Conservation (phyloP, 1,284 basidiomycete genomes). For the Porogramme epimiltina region DNA sequence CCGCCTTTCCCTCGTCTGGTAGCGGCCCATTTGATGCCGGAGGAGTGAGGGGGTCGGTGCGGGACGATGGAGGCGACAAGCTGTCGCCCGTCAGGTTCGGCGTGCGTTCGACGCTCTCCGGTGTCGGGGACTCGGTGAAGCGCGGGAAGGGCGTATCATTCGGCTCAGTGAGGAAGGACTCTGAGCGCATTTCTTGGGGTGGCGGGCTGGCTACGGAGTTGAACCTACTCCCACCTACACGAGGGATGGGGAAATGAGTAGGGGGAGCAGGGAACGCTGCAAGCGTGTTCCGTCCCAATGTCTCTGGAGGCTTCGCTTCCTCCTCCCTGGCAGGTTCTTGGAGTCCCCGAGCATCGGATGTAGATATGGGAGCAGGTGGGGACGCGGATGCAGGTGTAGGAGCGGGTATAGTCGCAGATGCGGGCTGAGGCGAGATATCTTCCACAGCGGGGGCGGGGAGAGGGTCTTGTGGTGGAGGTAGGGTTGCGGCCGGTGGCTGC, state of each 20-base stretch:
- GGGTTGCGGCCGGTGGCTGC: slow-evolving; percentile 25
- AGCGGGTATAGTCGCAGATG: too few species aligned
- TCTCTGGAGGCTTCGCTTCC: background rate
- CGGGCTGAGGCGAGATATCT: too few species aligned
- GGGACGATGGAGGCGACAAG: slow-evolving; percentile 12
- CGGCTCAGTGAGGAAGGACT: background rate
- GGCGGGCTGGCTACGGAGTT: slow-evolving; percentile 3
- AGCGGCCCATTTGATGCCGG: background rate
- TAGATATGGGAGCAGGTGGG: too few species aligned
- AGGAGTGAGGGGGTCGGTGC: slow-evolving; percentile 9
- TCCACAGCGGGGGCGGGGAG: background rate
- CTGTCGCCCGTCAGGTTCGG: slow-evolving; percentile 18
- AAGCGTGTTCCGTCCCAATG: slow-evolving; percentile 31
- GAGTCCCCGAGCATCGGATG: too few species aligned
- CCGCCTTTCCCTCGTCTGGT: background rate
- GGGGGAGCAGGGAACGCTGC: slow-evolving; percentile 72
- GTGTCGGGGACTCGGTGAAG: slow-evolving; percentile 25
- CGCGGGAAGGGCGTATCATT: slow-evolving; percentile 20
- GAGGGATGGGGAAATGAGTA: slow-evolving; percentile 66
- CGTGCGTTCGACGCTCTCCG: slow-evolving; percentile 12
- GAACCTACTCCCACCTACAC: slow-evolving; percentile 29
- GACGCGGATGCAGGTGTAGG: too few species aligned
- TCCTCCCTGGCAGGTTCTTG: background rate
- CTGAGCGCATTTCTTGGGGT: slow-evolving; percentile 3
- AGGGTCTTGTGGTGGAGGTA: slow-evolving; percentile 7